Evolutionary conservation across 345 rosid species (phyloP), one percentile per base, ranked within the genome.

Genomic region (Iberis pinnata): DNA sequence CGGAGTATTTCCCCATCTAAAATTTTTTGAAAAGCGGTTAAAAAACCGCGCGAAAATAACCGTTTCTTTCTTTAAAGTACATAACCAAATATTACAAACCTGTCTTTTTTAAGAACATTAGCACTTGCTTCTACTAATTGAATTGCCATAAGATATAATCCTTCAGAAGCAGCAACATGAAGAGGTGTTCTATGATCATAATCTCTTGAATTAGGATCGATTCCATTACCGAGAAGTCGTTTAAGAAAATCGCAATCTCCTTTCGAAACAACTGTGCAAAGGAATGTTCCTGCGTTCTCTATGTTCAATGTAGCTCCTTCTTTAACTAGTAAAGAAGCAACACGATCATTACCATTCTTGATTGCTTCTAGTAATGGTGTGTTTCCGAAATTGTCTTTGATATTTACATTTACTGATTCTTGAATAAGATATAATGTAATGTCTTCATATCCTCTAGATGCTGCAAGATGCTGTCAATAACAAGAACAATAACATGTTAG

Each of bases 1-100:
- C 7, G 95, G 83, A 12, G 79, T 81, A 33, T 81, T 81, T 64
- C 95, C 95, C 97, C 97, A 89, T 68, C 97, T 86, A 57, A 20
- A 38, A 14, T 1, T 3, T n/a, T n/a, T 32, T 20, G 32, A 25
- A 55, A 52, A 49, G 15, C 18, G 5, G 29, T 68, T 43, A 49
- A 43, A n/a, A 2, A 50, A 37, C 65, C 4, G 52, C 37, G 1
- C 36, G 13, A 43, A 22, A 18, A 9, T n/a, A 38, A 44, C 12
- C 14, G 12, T 1, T 66, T 19, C 26, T 48, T 25, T 2, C 7
- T 6, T 7, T 47, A 39, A 26, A 8, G 31, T 29, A 1, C 45
- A 46, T 26, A 26, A 57, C 15, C 17, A 27, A 10, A 12, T 24
- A 26, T 13, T n/a, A 42, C 12, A 32, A 67, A 75, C 97, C 95